A percentile compares a stretch with the other conserved stretches of the same genome.
These are phyloP conservation scores for Pyropia haitanensis DNA, from an alignment of 23 red algal species.

Conservation along the genomic window DNA sequence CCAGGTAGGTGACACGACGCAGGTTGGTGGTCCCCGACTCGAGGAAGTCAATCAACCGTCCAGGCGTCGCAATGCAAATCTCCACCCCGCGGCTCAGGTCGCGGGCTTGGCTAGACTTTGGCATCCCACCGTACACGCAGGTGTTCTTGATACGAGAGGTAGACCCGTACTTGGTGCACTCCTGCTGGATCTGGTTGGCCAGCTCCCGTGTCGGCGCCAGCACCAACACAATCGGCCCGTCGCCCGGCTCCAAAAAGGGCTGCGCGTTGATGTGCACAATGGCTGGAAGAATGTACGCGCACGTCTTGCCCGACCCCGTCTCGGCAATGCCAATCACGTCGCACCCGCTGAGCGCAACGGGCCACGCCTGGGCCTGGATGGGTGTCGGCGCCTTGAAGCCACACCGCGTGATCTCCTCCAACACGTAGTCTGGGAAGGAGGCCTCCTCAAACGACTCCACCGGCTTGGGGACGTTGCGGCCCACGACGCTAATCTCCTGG, in stretches of 20 bases:
- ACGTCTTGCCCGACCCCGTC: slow-evolving; percentile 90
- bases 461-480: slow-evolving; percentile 64
- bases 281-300: slow-evolving; percentile 85
- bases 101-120: slow-evolving; percentile 61
- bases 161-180: slow-evolving; percentile 65
- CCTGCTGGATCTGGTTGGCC: slow-evolving; percentile 84
- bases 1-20: slow-evolving; percentile 86
- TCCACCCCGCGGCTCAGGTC: slow-evolving; percentile 75
- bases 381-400: slow-evolving; percentile 66
- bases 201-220: slow-evolving; percentile 92
- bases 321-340: slow-evolving; percentile 91
- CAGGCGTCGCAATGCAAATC: slow-evolving; percentile 93
- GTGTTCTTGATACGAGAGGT: slow-evolving; percentile 82
- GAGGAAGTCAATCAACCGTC: slow-evolving; percentile 88
- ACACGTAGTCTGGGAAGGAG: slow-evolving; percentile 79
- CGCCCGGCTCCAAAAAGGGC: slow-evolving; percentile 54
- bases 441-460: slow-evolving; percentile 77
- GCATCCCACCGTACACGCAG: slow-evolving; percentile 84
- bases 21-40: slow-evolving; percentile 81
- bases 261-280: slow-evolving; percentile 97
- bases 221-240: slow-evolving; percentile 88
- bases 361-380: slow-evolving; percentile 97
- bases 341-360: slow-evolving; percentile 73
- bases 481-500: slow-evolving; percentile 69
- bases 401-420: slow-evolving; percentile 56